Evolutionary conservation across 768 basidiomycete genomes (phyloP).

Genomic region (Lepiota brunneoincarnata): DNA sequence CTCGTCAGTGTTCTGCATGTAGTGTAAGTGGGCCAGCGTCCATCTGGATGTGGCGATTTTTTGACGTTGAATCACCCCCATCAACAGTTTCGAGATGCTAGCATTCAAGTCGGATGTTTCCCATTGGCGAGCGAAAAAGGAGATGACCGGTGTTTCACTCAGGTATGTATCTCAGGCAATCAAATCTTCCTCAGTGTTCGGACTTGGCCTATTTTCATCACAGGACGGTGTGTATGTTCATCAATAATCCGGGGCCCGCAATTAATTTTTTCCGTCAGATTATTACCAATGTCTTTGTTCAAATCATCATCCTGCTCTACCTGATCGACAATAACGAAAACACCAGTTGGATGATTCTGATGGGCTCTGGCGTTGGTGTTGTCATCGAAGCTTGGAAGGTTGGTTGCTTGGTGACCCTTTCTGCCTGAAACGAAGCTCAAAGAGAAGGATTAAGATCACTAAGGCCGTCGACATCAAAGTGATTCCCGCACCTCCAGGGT

Average conservation of each 20-base stretch:
- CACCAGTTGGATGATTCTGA: slow-evolving; percentile 97
- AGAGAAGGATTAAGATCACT: slow-evolving; percentile 53
- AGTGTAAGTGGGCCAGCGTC: slow-evolving; percentile 49
- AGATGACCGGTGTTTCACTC: slow-evolving; percentile 93
- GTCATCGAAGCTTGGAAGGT: slow-evolving; percentile 95
- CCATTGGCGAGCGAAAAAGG: slow-evolving; percentile 93
- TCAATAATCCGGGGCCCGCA: not conserved
- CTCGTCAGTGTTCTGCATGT: slow-evolving; percentile 86
- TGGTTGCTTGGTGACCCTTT: slow-evolving; percentile 16
- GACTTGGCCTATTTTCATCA: slow-evolving; percentile 11
- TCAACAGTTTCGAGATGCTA: slow-evolving; percentile 82
- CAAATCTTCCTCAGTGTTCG: slow-evolving; percentile 6
- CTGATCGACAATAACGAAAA: slow-evolving; percentile 94
- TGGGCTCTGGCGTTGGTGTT: slow-evolving; percentile 80
- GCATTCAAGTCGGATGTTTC: slow-evolving; percentile 95
- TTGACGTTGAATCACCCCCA: slow-evolving; percentile 36
- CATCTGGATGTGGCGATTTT: slow-evolving; percentile 31
- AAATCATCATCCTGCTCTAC: slow-evolving; percentile 85
- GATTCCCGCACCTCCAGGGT: slow-evolving; percentile 56
- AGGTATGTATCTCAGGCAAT: slow-evolving; percentile 47
- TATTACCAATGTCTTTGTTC: slow-evolving; percentile 92
- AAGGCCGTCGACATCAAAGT: slow-evolving; percentile 89
- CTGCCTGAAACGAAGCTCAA: slow-evolving; percentile 13
- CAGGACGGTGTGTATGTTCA: slow-evolving; percentile 51
- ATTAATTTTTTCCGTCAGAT: slow-evolving; percentile 38